Percentiles rank a stretch among this genome's conserved stretches.
These are phyloP conservation scores for Rhizopogon vesiculosus DNA, from an alignment of 768 basidiomycete genomes.

Conservation along the genomic window DNA sequence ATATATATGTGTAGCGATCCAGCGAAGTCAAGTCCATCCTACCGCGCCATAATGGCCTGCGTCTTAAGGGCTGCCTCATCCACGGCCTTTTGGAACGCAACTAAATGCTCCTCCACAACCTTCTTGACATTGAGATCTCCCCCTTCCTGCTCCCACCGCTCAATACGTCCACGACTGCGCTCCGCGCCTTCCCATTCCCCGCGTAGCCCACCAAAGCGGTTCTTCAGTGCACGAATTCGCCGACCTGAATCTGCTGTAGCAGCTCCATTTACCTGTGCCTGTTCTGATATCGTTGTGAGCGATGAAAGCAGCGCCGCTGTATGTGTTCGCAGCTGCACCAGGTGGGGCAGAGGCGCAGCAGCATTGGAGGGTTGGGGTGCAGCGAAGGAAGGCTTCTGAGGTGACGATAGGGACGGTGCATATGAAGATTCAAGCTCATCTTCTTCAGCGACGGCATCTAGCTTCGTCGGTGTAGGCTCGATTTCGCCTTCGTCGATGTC, in stretches of 20 bases:
- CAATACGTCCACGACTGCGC: conserved; percentile 68
- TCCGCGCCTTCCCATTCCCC: conserved; percentile 85
- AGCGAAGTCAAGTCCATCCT: background rate
- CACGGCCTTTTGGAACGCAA: conserved; percentile 69
- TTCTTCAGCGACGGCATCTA: conserved; percentile 38
- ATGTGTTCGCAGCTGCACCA: conserved; percentile 66
- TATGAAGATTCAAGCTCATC: conserved; percentile 34
- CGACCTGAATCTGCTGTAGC: conserved; percentile 82
- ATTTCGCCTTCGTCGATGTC: conserved; percentile 45
- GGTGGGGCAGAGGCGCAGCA: conserved; percentile 17
- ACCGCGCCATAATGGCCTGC: conserved; percentile 74
- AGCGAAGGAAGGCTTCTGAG: conserved; percentile 56
- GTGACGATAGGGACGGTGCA: conserved; percentile 35
- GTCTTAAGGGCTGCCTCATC: conserved; percentile 73
- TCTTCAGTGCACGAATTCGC: conserved; percentile 81
- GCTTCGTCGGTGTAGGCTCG: conserved; percentile 20
- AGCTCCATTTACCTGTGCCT: conserved; percentile 84
- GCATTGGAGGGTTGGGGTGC: conserved; percentile 32
- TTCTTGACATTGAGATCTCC: conserved; percentile 26
- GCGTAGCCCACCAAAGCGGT: conserved; percentile 76
- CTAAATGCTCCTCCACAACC: conserved; percentile 74
- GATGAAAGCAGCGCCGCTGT: conserved; percentile 74
- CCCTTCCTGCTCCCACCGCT: conserved; percentile 74
- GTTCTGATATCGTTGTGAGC: conserved; percentile 75
- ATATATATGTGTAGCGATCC: background rate